Conservation (phyloP, 2,329 filamentous ascomycete genomes). For the Madurella mycetomatis region DNA sequence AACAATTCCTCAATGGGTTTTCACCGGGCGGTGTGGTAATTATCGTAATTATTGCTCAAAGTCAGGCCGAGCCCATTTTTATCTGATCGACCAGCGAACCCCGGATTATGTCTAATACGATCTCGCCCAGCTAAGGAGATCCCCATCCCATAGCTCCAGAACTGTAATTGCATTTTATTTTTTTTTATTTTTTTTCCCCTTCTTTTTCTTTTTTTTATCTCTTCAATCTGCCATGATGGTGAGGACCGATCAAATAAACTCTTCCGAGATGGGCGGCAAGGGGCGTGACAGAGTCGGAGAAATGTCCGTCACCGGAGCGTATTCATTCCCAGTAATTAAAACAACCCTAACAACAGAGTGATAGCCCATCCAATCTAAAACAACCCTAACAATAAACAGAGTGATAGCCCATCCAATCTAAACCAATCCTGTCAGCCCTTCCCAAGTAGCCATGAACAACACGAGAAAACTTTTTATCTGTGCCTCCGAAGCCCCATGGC, state of each 20-base stretch:
- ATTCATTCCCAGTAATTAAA: neutral
- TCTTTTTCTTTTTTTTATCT: too few species aligned
- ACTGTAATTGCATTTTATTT: neutral
- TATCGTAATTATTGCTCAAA: neutral
- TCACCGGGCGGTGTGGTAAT: neutral
- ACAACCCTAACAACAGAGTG: neutral
- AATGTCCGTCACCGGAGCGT: conserved; percentile 2
- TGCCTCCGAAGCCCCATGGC: neutral
- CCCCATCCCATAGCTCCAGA: neutral
- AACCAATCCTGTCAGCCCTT: conserved; percentile 2
- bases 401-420: neutral
- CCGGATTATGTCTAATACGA: neutral
- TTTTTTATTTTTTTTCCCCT: too few species aligned
- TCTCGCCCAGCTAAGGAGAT: conserved; percentile 1
- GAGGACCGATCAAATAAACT: neutral
- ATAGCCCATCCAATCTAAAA: conserved; percentile 2
- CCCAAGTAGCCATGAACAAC: neutral
- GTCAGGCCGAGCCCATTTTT: neutral
- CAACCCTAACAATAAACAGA: too few species aligned
- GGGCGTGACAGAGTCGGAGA: too few species aligned
- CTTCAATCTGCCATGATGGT: neutral
- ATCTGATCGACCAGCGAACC: neutral
- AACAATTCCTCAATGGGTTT: neutral
- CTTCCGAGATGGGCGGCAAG: too few species aligned
- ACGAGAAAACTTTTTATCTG: conserved; percentile 1